Base-by-base conservation (phyloP, 2,329 filamentous ascomycete genomes). In the Geosmithia morbida region DNA sequence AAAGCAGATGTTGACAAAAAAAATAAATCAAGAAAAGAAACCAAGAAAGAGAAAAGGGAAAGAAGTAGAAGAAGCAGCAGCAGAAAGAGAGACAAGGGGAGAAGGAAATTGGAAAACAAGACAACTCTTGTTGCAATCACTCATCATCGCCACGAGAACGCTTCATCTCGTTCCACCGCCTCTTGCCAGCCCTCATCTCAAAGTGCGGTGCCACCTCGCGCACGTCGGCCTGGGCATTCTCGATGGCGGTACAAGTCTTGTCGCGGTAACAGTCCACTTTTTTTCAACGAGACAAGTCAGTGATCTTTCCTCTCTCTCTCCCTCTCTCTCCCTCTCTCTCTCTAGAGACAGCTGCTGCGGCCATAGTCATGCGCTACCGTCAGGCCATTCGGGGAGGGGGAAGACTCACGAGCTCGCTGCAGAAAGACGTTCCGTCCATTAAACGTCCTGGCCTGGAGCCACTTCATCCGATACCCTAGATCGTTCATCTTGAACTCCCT, bases 401-500 rank as follows among this genome's bases (percentile, higher is more conserved):
- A 14, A 22, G 19, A 84, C 88, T 80, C 70, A 95, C 89, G 69
- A 56, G 89, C 89, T 71, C 87, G 81, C 64, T 96, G 90, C 57
- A 96, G 69, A 63, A 96, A 96, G 44, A 95, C 72, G 41, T 83
- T 87, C 55, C 87, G 77, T 13, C 84, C 85, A 1, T 88, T 83
- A 68, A 97, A 96, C 11, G 90, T 86, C 57, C 90, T 76, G 61
- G 88, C 92, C 67, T 97, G 90, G 48, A 89, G 82, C 90, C 92
- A 98, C 45, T 87, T 89, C 85, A 98, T 94, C 44, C 90, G 80
- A 62, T 94, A 94, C 2, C 88, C 90, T 43, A 97, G 69, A 59
- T 97, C 89, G 60, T 97, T 97, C 51, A 97, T 69, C 45, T 86
- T 79, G n/a, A 92, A 81, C 61, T 97, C 90, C 67, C 87, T 92